Base-by-base conservation (phyloP, 805 yeast species). In the Candida maltosa region DNA sequence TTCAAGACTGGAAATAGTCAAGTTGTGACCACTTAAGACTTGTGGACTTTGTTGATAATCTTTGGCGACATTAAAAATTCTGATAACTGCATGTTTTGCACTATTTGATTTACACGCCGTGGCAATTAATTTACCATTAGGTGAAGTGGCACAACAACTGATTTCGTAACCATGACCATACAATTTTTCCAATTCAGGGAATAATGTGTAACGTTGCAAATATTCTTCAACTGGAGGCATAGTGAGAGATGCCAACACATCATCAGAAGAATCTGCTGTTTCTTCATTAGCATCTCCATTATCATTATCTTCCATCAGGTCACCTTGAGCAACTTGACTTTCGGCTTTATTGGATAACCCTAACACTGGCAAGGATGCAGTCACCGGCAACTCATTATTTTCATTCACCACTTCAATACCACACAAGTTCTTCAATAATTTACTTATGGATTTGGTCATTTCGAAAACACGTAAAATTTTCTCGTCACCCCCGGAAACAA, bases 121-220 rank as follows among this genome's bases (percentile, higher is more conserved):
- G 2, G 96, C 96, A 29, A 93, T 70, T 17, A 83, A 55, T 24
- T 62, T 54, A 10, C 77, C 73, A 47, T 75, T 79, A 4, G 81
- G 78, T 7, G 87, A 76, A 1, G 80, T 73, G 35, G 85, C 95
- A 26, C 88, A 71, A 29, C 91, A 74, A 0, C 87, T 78, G 25
- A 89, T 78, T 56, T 94, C 99, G 59, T 87, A 94, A 6, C 99
- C 99, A 57, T 93, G 99, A 0, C 99, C 99, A 52, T 93, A 93
- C 29, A 93, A 60, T 56, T 93, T 93, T 50, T 93, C 98, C 37
- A 83, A 65, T 54, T 93, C 99, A 0, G 98, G 98, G 83, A 94
- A 93, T 35, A 93, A 65, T 0, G 97, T 86, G 52, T 81, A 87
- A 51, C 97, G 73, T 56, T 93, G 97, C 18, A 93, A 65, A 41